Percentiles rank a stretch among this genome's conserved stretches.
Evolutionary conservation across 768 basidiomycete species (phyloP).

Genomic region (Lactarius sanguifluus): DNA sequence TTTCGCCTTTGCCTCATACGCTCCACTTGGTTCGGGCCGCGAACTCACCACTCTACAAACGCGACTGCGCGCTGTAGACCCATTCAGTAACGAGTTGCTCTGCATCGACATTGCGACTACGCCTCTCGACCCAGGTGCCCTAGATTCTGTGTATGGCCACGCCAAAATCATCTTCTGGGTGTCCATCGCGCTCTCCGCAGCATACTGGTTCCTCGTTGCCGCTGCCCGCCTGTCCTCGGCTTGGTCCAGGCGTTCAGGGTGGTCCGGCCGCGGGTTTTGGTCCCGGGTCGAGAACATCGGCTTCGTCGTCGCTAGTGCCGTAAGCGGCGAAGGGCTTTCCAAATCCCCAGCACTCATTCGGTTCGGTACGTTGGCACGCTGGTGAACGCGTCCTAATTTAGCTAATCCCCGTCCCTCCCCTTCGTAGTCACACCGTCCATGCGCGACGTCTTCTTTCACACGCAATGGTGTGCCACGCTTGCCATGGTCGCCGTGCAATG

Average conservation of each 20-base stretch:
- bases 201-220: slow-evolving; percentile 83
- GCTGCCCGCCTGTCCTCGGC: slow-evolving; percentile 80
- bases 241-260: slow-evolving; percentile 69
- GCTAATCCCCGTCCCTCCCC: slow-evolving; percentile 29
- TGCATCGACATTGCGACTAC: slow-evolving; percentile 81
- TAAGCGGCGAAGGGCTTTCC: slow-evolving; percentile 88
- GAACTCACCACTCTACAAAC: slow-evolving; percentile 83
- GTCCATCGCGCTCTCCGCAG: slow-evolving; percentile 68
- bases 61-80: slow-evolving; percentile 85
- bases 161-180: slow-evolving; percentile 71
- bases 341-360: slow-evolving; percentile 83
- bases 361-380: slow-evolving; percentile 61
- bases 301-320: slow-evolving; percentile 87
- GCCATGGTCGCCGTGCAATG: slow-evolving; percentile 95
- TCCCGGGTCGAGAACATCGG: slow-evolving; percentile 77
- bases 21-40: slow-evolving; percentile 63
- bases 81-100: slow-evolving; percentile 74
- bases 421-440: slow-evolving; percentile 82
- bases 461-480: slow-evolving; percentile 87
- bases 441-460: slow-evolving; percentile 89
- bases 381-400: slow-evolving; percentile 11
- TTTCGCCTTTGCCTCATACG: slow-evolving; percentile 76
- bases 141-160: slow-evolving; percentile 60
- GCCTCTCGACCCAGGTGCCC: slow-evolving; percentile 60
- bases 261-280: slow-evolving; percentile 63